A percentile compares a stretch with the other conserved stretches of the same genome.
Evolutionary conservation across 768 basidiomycete species (phyloP).

Genomic region (Kondoa subrosea): DNA sequence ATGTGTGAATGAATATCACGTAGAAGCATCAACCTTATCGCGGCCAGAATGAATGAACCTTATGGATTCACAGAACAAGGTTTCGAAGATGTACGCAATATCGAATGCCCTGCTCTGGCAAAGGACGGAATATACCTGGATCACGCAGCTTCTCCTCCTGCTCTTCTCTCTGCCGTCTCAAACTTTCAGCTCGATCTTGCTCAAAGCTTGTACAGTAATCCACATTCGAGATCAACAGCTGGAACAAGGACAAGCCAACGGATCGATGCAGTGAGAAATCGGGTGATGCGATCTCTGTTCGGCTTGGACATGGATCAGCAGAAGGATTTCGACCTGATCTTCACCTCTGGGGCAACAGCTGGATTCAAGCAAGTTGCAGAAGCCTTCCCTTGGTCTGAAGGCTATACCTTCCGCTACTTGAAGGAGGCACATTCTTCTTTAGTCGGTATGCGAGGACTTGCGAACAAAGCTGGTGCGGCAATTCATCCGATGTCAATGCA

Average conservation of each 20-base stretch:
- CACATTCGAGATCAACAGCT: conserved; percentile 25
- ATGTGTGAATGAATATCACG: no score
- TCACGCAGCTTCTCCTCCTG: conserved; percentile 24
- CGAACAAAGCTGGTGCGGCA: not conserved
- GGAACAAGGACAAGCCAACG: conserved; percentile 10
- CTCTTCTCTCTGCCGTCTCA: conserved; percentile 14
- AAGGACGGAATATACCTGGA: conserved; percentile 21
- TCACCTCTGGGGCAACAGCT: conserved; percentile 25
- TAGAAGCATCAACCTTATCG: no score
- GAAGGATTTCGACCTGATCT: conserved; percentile 25
- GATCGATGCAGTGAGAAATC: conserved; percentile 16
- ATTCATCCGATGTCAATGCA: not conserved
- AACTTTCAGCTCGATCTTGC: conserved; percentile 10
- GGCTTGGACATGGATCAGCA: conserved; percentile 6
- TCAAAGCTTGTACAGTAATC: conserved; percentile 21
- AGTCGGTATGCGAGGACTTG: conserved; percentile 17
- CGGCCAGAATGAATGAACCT: not conserved
- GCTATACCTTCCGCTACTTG: conserved; percentile 11
- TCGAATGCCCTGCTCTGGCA: not conserved
- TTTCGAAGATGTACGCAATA: not conserved
- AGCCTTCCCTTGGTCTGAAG: conserved; percentile 17
- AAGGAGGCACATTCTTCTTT: conserved; percentile 20
- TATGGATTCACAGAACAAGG: not conserved
- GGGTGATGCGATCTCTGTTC: conserved; percentile 23
- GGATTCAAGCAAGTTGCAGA: conserved; percentile 22